phyloP scores from a whole-genome alignment of 2,329 filamentous ascomycete species.

The Trichoderma oligosporum region DNA sequence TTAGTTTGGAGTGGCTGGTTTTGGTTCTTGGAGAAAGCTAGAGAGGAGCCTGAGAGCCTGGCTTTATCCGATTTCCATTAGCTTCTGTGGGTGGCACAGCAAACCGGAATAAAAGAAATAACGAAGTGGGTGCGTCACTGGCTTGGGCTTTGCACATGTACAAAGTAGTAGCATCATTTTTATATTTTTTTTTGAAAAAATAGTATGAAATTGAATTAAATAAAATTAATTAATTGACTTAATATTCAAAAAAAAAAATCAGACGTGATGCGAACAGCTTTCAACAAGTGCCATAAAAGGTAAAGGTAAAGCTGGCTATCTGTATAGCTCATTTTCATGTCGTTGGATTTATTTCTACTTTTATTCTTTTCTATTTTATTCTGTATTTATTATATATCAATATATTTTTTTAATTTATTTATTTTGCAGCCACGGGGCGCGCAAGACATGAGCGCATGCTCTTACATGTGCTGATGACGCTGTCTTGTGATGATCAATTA shows the following conservation, averaged over 20 bases:
- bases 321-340: no score
- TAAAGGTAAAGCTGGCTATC: background rate
- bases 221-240: no score
- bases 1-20: slow-evolving; percentile 10
- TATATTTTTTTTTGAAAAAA: no score
- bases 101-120: slow-evolving; percentile 4
- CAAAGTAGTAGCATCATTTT: no score
- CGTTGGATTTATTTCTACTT: no score
- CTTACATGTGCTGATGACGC: slow-evolving; percentile 14
- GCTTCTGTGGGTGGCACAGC: background rate
- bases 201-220: no score
- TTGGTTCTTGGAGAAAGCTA: no score
- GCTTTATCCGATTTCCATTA: slow-evolving; percentile 13
- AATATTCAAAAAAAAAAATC: no score
- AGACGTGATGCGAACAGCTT: slow-evolving; percentile 18
- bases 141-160: background rate
- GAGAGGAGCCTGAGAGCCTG: slow-evolving; percentile 12
- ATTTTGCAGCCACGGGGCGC: no score
- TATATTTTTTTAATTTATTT: no score
- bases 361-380: no score
- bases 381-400: no score
- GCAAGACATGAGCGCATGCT: background rate
- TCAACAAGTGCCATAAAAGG: background rate
- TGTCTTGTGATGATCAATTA: slow-evolving; percentile 14
- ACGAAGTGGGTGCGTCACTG: slow-evolving; percentile 15